Conservation (phyloP, 1,284 basidiomycete species). For the Melampsora occidentalis region DNA sequence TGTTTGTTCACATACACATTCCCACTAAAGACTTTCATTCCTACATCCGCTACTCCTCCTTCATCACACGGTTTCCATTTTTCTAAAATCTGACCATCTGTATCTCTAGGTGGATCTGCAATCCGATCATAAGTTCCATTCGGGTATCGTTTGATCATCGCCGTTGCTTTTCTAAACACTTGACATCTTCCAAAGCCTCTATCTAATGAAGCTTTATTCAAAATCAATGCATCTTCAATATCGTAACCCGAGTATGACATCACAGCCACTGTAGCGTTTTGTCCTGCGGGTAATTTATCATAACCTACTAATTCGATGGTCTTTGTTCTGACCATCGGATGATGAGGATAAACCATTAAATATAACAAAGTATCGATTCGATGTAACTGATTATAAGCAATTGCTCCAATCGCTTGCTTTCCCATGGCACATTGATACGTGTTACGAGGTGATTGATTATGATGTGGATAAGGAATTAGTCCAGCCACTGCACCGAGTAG, state of each 20-base stretch:
- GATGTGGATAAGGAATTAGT: constrained; percentile 97
- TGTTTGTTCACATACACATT: constrained; percentile 98
- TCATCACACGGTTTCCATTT: constrained; percentile 86
- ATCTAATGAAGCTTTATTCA: constrained; percentile 94
- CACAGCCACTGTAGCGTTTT: constrained; percentile 97
- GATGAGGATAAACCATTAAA: constrained; percentile 96
- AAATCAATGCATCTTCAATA: constrained; percentile 96
- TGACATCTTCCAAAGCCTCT: constrained; percentile 97
- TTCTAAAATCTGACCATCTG: constrained; percentile 67
- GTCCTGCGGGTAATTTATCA: constrained; percentile 92
- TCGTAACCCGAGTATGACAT: constrained; percentile 99
- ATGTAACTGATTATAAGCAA: constrained; percentile 96
- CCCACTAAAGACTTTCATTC: constrained; percentile 85
- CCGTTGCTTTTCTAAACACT: constrained; percentile 91
- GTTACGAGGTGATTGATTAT: constrained; percentile 98
- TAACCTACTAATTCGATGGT: constrained; percentile 97
- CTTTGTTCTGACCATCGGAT: constrained; percentile 99
- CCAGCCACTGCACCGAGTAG: constrained; percentile 96
- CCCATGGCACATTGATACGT: constrained; percentile 99
- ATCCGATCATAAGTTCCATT: constrained; percentile 94
- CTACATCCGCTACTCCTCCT: constrained; percentile 92
- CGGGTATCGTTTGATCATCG: constrained; percentile 90
- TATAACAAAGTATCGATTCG: constrained; percentile 98
- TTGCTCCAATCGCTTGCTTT: constrained; percentile 99
- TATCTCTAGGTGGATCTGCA: constrained; percentile 83